Base-by-base conservation (phyloP, 768 basidiomycete species). In the Naganishia antarctica region DNA sequence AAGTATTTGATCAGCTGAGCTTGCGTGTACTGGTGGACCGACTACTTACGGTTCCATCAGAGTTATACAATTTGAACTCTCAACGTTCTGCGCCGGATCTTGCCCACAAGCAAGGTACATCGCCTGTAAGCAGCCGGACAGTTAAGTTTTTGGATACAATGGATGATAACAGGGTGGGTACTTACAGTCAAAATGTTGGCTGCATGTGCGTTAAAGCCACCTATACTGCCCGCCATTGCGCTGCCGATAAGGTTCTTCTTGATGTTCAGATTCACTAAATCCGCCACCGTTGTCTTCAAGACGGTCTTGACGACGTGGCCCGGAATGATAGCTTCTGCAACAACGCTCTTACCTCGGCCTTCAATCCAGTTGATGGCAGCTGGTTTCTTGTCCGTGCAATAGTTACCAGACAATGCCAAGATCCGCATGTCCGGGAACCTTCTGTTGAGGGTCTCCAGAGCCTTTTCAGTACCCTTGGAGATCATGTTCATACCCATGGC, bases 401-500 rank as follows among this genome's bases (percentile, higher is more conserved):
- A 99, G 78, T 99, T 99, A 47, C 94, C 96, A 5, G 88, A 90
- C 16, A 99, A 83, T 9, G 94, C 89, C 34, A 96, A 83, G 44
- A 91, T 85, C 61, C 85, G 78, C 93, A 97, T 97, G 66, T 87
- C 86, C 3, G 94, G 94, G 81, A 91, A 99, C 71, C 86, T 78
- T 53, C 81, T 81, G 70, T 83, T 82, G 64, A 81, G 71, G 23
- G 82, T 83, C 72, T 88, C 91, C 13, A 99, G 83, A 23, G 92
- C 92, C 79, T 89, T 89, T 81, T 98, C 96, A 11, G 91, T 92
- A 2, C 93, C 96, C 80, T 99, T 99, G 9, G 88, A 90, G 74
- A 98, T 96, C 96, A 98, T 99, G 82, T 99, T 99, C 96, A 99
- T 99, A 18, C 96, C 96, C 94, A 98, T 99, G 44, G 96, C 94